These are phyloP conservation scores for Ceratobasidium sp. DNA, from an alignment of 1,284 basidiomycete species.

Conservation along the genomic window DNA sequence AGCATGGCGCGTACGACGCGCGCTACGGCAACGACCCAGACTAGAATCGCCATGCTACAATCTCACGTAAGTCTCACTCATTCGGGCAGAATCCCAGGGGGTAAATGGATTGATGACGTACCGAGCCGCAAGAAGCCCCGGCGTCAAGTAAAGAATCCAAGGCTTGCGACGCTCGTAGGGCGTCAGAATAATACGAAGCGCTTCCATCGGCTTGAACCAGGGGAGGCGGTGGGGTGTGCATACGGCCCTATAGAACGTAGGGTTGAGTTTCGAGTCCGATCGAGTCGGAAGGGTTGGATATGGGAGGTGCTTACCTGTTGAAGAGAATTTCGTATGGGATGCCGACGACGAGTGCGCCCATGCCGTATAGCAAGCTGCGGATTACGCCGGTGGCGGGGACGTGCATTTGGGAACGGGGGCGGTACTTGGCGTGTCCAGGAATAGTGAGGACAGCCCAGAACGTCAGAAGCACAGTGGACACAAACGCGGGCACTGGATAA, in stretches of 20 bases:
- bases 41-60: conserved; percentile 67
- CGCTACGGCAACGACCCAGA: conserved; percentile 76
- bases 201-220: conserved; percentile 71
- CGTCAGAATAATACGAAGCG: conserved; percentile 81
- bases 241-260: conserved; percentile 70
- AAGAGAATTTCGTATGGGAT: conserved; percentile 86
- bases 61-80: not conserved
- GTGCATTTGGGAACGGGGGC: conserved; percentile 63
- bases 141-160: conserved; percentile 86
- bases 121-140: conserved; percentile 81
- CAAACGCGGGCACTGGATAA: conserved; percentile 75
- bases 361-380: conserved; percentile 66
- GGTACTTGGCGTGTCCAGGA: conserved; percentile 39
- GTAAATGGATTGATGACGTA: not conserved
- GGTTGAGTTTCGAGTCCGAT: not conserved
- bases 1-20: conserved; percentile 75
- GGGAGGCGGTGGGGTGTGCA: conserved; percentile 88
- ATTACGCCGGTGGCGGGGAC: conserved; percentile 78
- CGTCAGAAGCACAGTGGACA: conserved; percentile 73
- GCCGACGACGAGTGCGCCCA: conserved; percentile 78
- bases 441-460: conserved; percentile 61
- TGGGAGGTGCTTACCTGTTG: conserved; percentile 75
- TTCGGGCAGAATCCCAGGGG: too few relatives aligned
- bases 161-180: conserved; percentile 85
- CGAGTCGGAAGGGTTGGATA: too few relatives aligned